These are phyloP conservation scores for Chaetomiaceae sp. DNA, from an alignment of 2,329 filamentous ascomycete genomes.

Conservation along the genomic window DNA sequence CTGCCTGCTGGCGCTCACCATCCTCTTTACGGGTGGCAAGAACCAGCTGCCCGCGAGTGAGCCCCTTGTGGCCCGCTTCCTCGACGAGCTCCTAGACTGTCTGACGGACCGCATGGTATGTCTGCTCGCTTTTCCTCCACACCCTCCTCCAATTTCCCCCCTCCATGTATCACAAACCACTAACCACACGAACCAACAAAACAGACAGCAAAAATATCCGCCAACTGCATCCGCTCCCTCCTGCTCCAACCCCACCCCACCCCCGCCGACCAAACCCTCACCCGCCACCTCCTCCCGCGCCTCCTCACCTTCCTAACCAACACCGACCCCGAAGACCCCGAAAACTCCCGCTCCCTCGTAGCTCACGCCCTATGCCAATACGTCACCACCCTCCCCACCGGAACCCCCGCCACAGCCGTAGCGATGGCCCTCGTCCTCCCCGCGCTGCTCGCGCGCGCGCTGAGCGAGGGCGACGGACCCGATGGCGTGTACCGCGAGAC, in stretches of 20 bases:
- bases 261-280: conserved; percentile 65
- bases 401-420: conserved; percentile 43
- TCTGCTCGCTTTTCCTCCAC: neutral
- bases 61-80: conserved; percentile 65
- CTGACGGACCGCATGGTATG: conserved; percentile 67
- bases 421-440: conserved; percentile 76
- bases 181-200: no score
- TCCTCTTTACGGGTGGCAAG: conserved; percentile 77
- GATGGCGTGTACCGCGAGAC: conserved; percentile 69
- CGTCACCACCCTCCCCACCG: conserved; percentile 44
- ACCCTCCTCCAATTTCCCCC: no score
- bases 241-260: conserved; percentile 56
- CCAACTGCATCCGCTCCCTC: conserved; percentile 82
- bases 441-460: conserved; percentile 67
- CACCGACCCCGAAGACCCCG: conserved; percentile 70
- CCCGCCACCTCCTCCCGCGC: conserved; percentile 68
- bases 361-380: conserved; percentile 73
- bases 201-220: conserved; percentile 79
- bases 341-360: conserved; percentile 65
- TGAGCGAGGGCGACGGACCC: conserved; percentile 51
- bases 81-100: conserved; percentile 81
- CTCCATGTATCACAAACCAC: no score
- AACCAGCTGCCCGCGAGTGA: conserved; percentile 71
- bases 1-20: conserved; percentile 78
- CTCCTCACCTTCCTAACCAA: conserved; percentile 70